A percentile compares a stretch with the other conserved stretches of the same genome.
These are phyloP conservation scores for Jamesozyma rosinii DNA, from an alignment of 805 yeast species.

Conservation along the genomic window DNA sequence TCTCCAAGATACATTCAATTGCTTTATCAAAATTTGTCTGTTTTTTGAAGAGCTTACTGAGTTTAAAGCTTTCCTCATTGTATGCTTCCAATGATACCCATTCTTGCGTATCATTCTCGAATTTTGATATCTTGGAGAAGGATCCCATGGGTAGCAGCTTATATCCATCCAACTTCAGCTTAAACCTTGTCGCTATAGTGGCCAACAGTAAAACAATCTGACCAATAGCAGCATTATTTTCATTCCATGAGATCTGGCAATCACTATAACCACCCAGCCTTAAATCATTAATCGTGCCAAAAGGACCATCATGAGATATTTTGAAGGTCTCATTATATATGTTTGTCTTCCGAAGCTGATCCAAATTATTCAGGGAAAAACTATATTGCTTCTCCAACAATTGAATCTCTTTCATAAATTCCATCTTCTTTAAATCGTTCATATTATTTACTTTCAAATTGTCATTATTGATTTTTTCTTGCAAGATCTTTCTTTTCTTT, in stretches of 20 bases:
- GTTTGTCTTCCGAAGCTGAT: slow-evolving; percentile 62
- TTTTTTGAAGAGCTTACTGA: slow-evolving; percentile 51
- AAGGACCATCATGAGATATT: slow-evolving; percentile 74
- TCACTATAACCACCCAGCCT: slow-evolving; percentile 63
- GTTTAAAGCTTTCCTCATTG: slow-evolving; percentile 66
- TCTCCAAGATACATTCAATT: slow-evolving; percentile 61
- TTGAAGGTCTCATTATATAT: slow-evolving; percentile 76
- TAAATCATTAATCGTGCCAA: slow-evolving; percentile 81
- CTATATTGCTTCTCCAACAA: slow-evolving; percentile 56
- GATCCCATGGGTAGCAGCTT: slow-evolving; percentile 76
- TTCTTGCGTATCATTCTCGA: slow-evolving; percentile 29
- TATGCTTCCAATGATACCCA: slow-evolving; percentile 45
- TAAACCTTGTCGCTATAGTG: slow-evolving; percentile 51
- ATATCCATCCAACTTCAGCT: slow-evolving; percentile 49
- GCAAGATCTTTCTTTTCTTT: slow-evolving; percentile 38
- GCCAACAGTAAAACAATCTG: slow-evolving; percentile 64
- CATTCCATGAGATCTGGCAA: slow-evolving; percentile 73
- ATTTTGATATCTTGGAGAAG: slow-evolving; percentile 55
- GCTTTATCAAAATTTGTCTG: slow-evolving; percentile 73
- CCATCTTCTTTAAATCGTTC: slow-evolving; percentile 43
- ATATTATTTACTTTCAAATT: slow-evolving; percentile 41
- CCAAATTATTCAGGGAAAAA: slow-evolving; percentile 54
- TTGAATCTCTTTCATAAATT: slow-evolving; percentile 47
- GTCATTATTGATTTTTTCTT: slow-evolving; percentile 41
- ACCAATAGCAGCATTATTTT: slow-evolving; percentile 85